Base-by-base conservation (phyloP, 768 basidiomycete genomes). In the Collybia sordida region DNA sequence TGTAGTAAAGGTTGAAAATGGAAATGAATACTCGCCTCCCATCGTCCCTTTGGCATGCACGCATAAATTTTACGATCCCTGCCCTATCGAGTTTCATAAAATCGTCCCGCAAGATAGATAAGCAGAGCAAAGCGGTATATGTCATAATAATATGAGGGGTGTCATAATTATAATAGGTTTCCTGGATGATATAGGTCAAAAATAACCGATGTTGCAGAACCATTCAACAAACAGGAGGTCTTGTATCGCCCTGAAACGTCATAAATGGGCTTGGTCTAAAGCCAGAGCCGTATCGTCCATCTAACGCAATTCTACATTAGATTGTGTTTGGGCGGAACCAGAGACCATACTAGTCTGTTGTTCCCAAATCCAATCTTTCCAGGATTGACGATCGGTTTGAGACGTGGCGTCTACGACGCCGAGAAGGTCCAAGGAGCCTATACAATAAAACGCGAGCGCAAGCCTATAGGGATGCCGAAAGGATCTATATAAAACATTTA, bases 111-210 rank as follows among this genome's bases (percentile, higher is more conserved):
- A 99, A 77, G 53, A 97, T 86, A 0, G 88, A 82, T 9, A 99
- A 84, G 0, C 82, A 79, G 3, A 97, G 70, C 9, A 99, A 64
- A 0, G 94, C 92, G 1, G 93, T 92, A 61, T 98, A 99, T 6
- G 95, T 94, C 80, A 93, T 90, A 47, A 97, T 92, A 14, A 98
- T 72, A 65, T 98, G 88, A 0, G 91, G 89, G 15, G 80, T 77
- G 55, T 88, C 80, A 61, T 83, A 81, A 28, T 78, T 74, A 8
- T 72, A 66, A 56, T 79, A 74, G 21, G 66, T 59, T 18, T 56
- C 54, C 48, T 61, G 42, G 23, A 25, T 49, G 25, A 35, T 39
- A 40, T 27, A 34, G 56, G 17, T 47, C 58, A 50, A 52, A 27
- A 27, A 51, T 24, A 25, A 18, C 23, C 27, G 17, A 44, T 19